phyloP scores from a whole-genome alignment of 139 green algal species.

The Penium margaritaceum region DNA sequence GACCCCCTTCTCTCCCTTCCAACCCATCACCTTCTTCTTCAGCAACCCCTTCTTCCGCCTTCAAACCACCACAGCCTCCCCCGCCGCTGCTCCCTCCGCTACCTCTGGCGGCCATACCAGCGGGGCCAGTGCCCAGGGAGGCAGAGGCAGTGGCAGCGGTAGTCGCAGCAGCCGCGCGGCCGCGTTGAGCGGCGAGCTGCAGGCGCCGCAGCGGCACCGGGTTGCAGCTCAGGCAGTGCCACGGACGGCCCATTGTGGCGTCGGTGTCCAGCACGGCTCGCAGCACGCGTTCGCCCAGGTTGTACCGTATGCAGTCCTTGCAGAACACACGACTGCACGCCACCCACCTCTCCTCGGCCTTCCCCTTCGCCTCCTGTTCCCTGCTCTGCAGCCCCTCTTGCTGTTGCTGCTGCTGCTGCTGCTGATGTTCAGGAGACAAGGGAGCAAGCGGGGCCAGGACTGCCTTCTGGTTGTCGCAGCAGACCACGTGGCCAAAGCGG shows the following conservation, averaged over 20 bases:
- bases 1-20: background rate
- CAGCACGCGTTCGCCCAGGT: conserved; percentile 1
- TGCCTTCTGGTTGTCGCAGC: conserved; percentile 5
- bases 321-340: conserved; percentile 14
- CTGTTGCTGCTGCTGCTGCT: too few relatives aligned
- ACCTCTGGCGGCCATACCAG: background rate
- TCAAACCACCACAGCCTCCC: background rate
- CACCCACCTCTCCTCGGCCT: too few relatives aligned
- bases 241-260: background rate
- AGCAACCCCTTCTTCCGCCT: conserved; percentile 6
- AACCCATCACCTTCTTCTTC: conserved; percentile 2
- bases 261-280: conserved; percentile 2
- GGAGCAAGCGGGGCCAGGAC: too few relatives aligned
- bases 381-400: too few relatives aligned
- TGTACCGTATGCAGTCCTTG: conserved; percentile 2
- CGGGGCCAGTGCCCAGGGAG: too few relatives aligned
- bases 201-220: background rate
- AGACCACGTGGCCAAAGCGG: background rate
- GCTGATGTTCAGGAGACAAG: too few relatives aligned
- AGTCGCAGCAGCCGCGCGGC: too few relatives aligned
- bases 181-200: too few relatives aligned
- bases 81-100: background rate
- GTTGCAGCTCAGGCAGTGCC: conserved; percentile 15
- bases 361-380: too few relatives aligned
- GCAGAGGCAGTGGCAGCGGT: too few relatives aligned